A percentile compares a stretch with the other conserved stretches of the same genome.
phyloP scores from a whole-genome alignment of 2,329 filamentous ascomycete genomes.

The Plenodomus lindquistii region DNA sequence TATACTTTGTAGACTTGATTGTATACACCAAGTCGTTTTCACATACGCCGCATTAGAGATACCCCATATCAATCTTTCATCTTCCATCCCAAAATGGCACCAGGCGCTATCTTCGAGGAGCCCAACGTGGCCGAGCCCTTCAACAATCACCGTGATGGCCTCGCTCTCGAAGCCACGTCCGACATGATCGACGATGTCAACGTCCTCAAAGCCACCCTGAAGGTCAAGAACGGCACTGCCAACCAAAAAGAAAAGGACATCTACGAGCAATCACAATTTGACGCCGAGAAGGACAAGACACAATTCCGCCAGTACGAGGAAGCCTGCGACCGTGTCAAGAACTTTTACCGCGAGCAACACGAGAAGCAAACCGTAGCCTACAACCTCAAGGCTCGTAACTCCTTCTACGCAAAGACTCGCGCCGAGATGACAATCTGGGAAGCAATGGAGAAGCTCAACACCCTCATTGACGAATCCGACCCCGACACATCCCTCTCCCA shows the following conservation, averaged over 20 bases:
- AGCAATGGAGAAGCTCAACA: slow-evolving; percentile 91
- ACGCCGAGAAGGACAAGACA: slow-evolving; percentile 75
- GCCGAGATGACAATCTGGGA: slow-evolving; percentile 86
- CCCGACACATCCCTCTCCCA: slow-evolving; percentile 85
- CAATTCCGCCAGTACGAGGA: slow-evolving; percentile 82
- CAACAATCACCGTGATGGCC: slow-evolving; percentile 58
- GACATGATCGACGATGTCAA: slow-evolving; percentile 65
- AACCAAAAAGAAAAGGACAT: slow-evolving; percentile 53
- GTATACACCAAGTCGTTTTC: background rate
- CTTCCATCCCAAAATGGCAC: slow-evolving; percentile 47
- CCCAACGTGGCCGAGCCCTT: slow-evolving; percentile 50
- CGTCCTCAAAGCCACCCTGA: slow-evolving; percentile 60
- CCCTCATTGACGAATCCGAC: slow-evolving; percentile 86
- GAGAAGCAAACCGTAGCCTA: slow-evolving; percentile 77
- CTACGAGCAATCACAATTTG: slow-evolving; percentile 67
- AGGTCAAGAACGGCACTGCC: slow-evolving; percentile 52
- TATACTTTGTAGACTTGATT: too few species aligned
- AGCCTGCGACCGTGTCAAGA: slow-evolving; percentile 81
- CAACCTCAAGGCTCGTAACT: slow-evolving; percentile 78
- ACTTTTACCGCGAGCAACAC: slow-evolving; percentile 77
- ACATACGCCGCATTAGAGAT: slow-evolving; percentile 14
- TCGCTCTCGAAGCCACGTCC: slow-evolving; percentile 61
- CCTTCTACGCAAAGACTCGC: slow-evolving; percentile 68
- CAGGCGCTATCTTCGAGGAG: slow-evolving; percentile 48
- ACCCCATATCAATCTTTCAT: slow-evolving; percentile 13